Evolutionary conservation across 768 basidiomycete genomes (phyloP), one percentile per base, ranked within the genome.

Genomic region (Leucogyrophana mollusca): DNA sequence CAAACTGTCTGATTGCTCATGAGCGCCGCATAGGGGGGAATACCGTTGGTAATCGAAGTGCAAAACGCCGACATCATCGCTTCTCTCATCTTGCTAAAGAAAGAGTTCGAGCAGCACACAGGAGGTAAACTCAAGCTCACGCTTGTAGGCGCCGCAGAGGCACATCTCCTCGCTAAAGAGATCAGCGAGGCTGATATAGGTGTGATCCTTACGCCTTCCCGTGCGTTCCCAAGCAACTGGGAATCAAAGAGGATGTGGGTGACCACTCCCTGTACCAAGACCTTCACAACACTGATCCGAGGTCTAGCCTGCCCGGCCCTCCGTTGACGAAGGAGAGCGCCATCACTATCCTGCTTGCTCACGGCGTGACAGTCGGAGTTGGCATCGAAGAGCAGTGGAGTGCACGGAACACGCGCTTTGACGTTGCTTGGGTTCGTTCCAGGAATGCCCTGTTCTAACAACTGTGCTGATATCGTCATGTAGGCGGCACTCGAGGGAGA

Each of bases 51-150:
- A 2, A 62, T 91, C 16, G 66, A 77, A 2, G 83, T 81, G 11
- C 72, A 84, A 47, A 87, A 75, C 54, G 87, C 87, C 8, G 90
- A 93, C 60, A 72, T 84, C 42, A 92, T 93, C 59, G 80, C 86
- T 0, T 77, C 80, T 0, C 64, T 93, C 11, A 66, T 94, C 33
- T 56, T 52, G 4, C 75, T 93, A 49, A 86, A 83, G 59, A 55
- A 55, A 9, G 76, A 82, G 40, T 73, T 77, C 17, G 78, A 84
- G 40, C 53, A 39, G 7, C 48, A 49, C n/a, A 62, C 58, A 6
- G 60, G 64, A 9, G 46, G 49, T 1, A 55, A 43, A 0, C 67
- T 61, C 10, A 58, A 74, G 24, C 63, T 80, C 56, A 80, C 81
- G 0, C 76, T 88, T 47, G 63, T 71, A 4, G 82, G 85, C 32